Evolutionary conservation across 768 basidiomycete species (phyloP), one percentile per base, ranked within the genome.

Genomic region (Suillus luteus): DNA sequence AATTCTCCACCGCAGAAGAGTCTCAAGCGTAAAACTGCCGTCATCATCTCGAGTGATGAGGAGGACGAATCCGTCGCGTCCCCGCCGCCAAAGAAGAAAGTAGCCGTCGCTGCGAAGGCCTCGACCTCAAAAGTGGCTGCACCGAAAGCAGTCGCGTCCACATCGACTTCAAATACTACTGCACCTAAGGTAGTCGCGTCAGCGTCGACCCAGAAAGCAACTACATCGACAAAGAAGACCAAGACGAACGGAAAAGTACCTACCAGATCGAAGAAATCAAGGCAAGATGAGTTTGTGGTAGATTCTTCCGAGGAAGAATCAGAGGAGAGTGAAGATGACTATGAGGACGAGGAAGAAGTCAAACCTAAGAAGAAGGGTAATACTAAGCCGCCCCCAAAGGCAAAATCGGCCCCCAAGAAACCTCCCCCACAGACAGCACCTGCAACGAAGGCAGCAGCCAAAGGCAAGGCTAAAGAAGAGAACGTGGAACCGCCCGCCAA

Each of bases 81-180:
- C 17, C 68, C 78, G 0, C 79, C 81, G 1, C 79, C 79, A 2
- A 80, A 75, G 73, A 82, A 82, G 74, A 82, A 81, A 63, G 60
- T 69, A 15, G 76, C 77, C 0, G 66, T 75, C 1, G 44, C 63
- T 2, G 12, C 67, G 3, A 58, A 64, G n/a, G 7, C 54, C 7
- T 37, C 55, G 9, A 61, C 49, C 5, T 41, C 61, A 22, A 65
- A 38, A 17, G 57, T 14, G 19, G 12, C 35, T 41, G 57, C 43
- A 37, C 15, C 51, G 5, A 27, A 59, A 15, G 33, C 60, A 41
- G 55, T 55, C 22, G 37, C 35, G 14, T 55, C 55, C 8, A 14
- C n/a, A 15, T 55, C 35, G 8, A 52, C 49, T 3, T 33, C 57
- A 24, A 64, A 37, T 17, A 15, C 24, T 12, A 15, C 49, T 8